Base-by-base conservation (phyloP, 805 yeast species). In the Ogataea trehalophila region DNA sequence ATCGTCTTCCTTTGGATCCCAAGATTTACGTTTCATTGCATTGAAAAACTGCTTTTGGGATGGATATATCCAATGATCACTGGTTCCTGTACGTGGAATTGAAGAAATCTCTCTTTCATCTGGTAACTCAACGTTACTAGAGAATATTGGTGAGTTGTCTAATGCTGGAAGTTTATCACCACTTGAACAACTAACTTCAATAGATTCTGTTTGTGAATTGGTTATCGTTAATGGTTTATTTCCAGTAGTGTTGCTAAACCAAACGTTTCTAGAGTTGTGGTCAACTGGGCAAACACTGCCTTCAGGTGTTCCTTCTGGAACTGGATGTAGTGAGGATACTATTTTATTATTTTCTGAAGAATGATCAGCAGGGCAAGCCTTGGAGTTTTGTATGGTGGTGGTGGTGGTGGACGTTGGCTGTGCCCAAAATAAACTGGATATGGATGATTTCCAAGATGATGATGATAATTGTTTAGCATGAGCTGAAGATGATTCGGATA, bases 41-140 rank as follows among this genome's bases (percentile, higher is more conserved):
- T 89, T 94, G 65, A 73, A 92, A 62, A 92, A 92, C 71, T 92
- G 97, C 63, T 87, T 87, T 63, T 92, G 95, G 4, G 96, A 87
- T 8, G 99, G 99, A 62, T 92, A 92, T 1, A 92, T 76, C 99
- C 99, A 92, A 68, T 91, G 86, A 0, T 74, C 57, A 15, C 73
- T 73, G 1, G 78, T 61, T 4, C 79, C 84, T 1, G 95, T 85
- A 44, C 96, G 71, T 41, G 97, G 97, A 38, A 91, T 91, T 3
- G 95, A 77, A 9, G 91, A 82, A 4, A 85, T 68, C 56, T 83
- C 92, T 51, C 97, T 72, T 1, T 84, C 87, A n/a, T 76, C 77
- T 0, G 95, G 85, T 33, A 90, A 68, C 1, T 67, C 59, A 0
- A 71, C 69, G 38, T 70, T 53, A 1, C 74, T 69, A 1, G 42